phyloP scores from a whole-genome alignment of 2,329 filamentous ascomycete genomes.

The Exophiala oligosperma region DNA sequence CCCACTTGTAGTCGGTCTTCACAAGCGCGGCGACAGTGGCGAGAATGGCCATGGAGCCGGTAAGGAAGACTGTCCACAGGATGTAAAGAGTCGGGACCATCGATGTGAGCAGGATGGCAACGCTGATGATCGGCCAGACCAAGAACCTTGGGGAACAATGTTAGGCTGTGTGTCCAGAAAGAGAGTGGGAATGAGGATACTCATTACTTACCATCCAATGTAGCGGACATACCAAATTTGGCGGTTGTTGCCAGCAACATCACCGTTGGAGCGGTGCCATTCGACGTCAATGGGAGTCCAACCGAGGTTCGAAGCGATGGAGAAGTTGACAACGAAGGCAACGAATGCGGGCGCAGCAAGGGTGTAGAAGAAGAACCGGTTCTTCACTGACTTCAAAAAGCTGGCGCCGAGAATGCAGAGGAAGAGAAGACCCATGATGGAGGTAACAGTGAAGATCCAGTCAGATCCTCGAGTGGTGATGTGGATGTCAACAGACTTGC shows the following conservation, averaged over 20 bases:
- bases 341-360: conserved; percentile 20
- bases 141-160: conserved; percentile 47
- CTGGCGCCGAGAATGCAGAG: conserved; percentile 9
- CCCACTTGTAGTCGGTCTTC: conserved; percentile 56
- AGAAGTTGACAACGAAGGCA: conserved; percentile 61
- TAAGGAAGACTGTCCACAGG: conserved; percentile 60
- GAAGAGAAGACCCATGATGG: conserved; percentile 14
- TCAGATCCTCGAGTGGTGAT: conserved; percentile 21
- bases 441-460: conserved; percentile 12
- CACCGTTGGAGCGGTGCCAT: conserved; percentile 48
- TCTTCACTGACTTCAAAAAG: conserved; percentile 9
- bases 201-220: conserved; percentile 55
- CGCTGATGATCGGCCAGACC: conserved; percentile 63
- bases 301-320: conserved; percentile 65
- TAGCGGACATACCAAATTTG: conserved; percentile 67
- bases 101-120: conserved; percentile 64
- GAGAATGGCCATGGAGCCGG: conserved; percentile 65
- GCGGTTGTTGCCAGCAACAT: conserved; percentile 53
- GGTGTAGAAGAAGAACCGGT: conserved; percentile 24
- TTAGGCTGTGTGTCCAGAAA: conserved; percentile 36
- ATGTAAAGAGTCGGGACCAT: conserved; percentile 67
- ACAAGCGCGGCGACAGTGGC: conserved; percentile 66
- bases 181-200: neutral
- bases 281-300: conserved; percentile 62
- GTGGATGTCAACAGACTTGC: conserved; percentile 15